phyloP scores from a whole-genome alignment of 331 rosid genomes.

The Arachis monticola region DNA sequence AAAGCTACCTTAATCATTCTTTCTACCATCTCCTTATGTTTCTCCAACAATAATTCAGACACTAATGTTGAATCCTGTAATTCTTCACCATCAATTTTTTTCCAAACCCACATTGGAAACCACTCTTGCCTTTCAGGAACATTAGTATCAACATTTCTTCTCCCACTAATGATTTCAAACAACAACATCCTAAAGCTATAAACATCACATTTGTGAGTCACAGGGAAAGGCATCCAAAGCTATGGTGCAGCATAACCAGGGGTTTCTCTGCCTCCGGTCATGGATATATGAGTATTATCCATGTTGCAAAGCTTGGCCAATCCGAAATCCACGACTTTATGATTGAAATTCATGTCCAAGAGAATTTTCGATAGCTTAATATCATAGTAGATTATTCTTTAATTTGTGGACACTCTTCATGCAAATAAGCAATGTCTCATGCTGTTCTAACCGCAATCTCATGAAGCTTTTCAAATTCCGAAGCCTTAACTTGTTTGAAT shows the following conservation, averaged over 20 bases:
- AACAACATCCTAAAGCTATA: conserved; percentile 64
- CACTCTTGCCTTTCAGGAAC: conserved; percentile 42
- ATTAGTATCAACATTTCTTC: conserved; percentile 45
- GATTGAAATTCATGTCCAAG: conserved; percentile 41
- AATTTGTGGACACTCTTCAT: conserved; percentile 48
- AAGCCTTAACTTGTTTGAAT: background rate
- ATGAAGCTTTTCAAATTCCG: conserved; percentile 43
- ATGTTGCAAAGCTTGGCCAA: conserved; percentile 53
- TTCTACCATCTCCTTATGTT: conserved; percentile 36
- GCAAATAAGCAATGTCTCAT: conserved; percentile 51
- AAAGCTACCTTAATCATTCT: conserved; percentile 49
- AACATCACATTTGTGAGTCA: conserved; percentile 61
- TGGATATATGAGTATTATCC: conserved; percentile 51
- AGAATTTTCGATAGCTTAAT: conserved; percentile 57
- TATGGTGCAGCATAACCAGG: conserved; percentile 60
- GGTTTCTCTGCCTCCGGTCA: conserved; percentile 52
- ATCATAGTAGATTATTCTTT: conserved; percentile 50
- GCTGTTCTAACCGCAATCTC: conserved; percentile 55
- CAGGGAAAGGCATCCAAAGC: conserved; percentile 50
- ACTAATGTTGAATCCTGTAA: conserved; percentile 15
- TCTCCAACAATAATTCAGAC: conserved; percentile 40
- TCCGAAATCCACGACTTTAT: conserved; percentile 57
- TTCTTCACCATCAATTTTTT: conserved; percentile 38
- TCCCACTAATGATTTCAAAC: conserved; percentile 58
- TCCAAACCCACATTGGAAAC: conserved; percentile 54